Base-by-base conservation (phyloP, 2,329 filamentous ascomycete genomes). In the Pezicula carpinea region DNA sequence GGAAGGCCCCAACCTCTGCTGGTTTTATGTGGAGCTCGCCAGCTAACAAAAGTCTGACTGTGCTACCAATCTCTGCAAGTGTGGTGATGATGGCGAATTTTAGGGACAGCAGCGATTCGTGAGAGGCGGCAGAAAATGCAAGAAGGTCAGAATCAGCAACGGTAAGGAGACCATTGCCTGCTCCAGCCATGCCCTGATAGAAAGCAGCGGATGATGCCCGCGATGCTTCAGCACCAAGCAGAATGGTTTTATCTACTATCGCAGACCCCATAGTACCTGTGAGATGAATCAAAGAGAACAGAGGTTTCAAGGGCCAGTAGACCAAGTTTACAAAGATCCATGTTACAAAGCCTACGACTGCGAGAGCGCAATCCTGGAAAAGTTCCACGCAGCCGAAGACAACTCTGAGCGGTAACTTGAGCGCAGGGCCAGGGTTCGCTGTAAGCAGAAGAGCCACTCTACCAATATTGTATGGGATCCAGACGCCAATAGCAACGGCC, bases 391-490 rank as follows among this genome's bases (percentile, higher is more conserved):
- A 64, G 46, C 82, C 79, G 36, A 91, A 87, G 8, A 90, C 63
- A 34, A 90, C 74, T 40, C 82, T 81, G 18, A 95, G 70, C 4
- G 92, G 82, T 13, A 89, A 77, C 63, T 80, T 82, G 52, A 86
- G 61, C 23, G 83, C 70, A n/a, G 76, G 71, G 32, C 89, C 70
- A 2, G 92, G 92, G 55, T 90, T 89, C 11, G 87, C 89, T 19
- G 92, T 64, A 42, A 91, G 73, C 63, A 92, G 83, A 36, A 97
- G 75, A 4, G 88, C 82, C 21, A 95, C 73, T 54, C 95, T 91
- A 13, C 93, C 93, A 61, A 90, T 83, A 46, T 96, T 85, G 68
- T 97, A 99, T 0, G 93, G 93, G 43, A 96, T 70, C 70, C 93
- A 96, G 38, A 97, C 82, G 43, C 90, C 92, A 49, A 87, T 72